Base-by-base conservation (phyloP, 495 filamentous ascomycete species). In the Pseudotulostoma volvatum region DNA sequence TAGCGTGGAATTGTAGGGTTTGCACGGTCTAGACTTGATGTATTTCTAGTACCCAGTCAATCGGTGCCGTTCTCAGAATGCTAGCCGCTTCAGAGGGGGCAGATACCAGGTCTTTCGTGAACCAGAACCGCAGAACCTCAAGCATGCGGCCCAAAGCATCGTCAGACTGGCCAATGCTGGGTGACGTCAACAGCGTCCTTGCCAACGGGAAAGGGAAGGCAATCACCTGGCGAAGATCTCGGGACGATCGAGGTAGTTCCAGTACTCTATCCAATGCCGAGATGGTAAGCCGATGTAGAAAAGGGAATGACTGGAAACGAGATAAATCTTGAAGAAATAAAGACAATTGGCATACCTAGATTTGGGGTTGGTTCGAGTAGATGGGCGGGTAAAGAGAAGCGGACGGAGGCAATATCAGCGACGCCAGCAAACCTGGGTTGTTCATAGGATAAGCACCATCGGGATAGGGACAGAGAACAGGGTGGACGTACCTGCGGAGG, bases 21-120 rank as follows among this genome's bases (percentile, higher is more conserved):
- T 97, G 73, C 85, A 94, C 7, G 90, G 90, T 63, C 87, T 93
- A 33, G 90, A 88, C 57, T 96, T 96, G 47, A 93, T 84, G 50
- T 94, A 97, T 74, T 96, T 97, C 69, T 81, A 50, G 42, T 23
- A 37, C 9, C 37, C 4, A 14, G 19, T 53, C 39, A 58, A 52
- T 37, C n/a, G n/a, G n/a, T n/a, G n/a, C n/a, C n/a, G n/a, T n/a
- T n/a, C n/a, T n/a, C 18, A 47, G 36, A 9, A 39, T 14, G 9
- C 34, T 11, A 35, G 18, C 21, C 33, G 18, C 4, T 32, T 14
- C 9, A 18, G n/a, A n/a, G n/a, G n/a, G n/a, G 23, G 53, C 65
- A n/a, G 16, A 48, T 59, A 81, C 76, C 64, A 97, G 55, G 53
- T 97, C 90, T 54, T 96, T 96, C 17, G 90, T 94, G 47, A 95